Base-by-base conservation (phyloP, 305 asterid species). In the Fraxinus paxiana region DNA sequence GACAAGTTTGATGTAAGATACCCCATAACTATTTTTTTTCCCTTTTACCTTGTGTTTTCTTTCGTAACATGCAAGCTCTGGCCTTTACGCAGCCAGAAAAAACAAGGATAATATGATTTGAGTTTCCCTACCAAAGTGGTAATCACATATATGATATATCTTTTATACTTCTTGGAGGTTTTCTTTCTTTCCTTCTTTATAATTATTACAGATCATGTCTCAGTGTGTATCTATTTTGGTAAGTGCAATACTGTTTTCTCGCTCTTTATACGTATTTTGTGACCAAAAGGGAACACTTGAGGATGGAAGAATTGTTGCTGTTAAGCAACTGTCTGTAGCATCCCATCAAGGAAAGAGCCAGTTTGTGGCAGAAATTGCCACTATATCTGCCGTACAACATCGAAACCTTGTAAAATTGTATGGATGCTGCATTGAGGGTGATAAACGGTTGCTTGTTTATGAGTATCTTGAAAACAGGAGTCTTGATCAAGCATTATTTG, bases 311-410 rank as follows among this genome's bases (percentile, higher is more conserved):
- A 83, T 82, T 13, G 88, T 89, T 82, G 97, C 94, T 0, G 94
- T 92, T 78, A 94, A 94, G 83, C 89, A 85, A 73, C 84, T 94
- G 81, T 90, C 95, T 5, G 86, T 90, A 38, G 91, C 91, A 71
- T 94, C 97, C 35, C 92, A 73, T 72, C 98, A 92, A 85, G 98
- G 98, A 77, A 94, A 90, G 85, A 88, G 90, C 43, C 92, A 94
- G 82, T 94, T 92, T 76, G 87, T 92, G 67, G 91, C 96, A 56
- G 98, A 94, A n/a, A n/a, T n/a, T n/a, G n/a, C n/a, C n/a, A n/a
- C n/a, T n/a, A n/a, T n/a, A n/a, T n/a, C n/a, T n/a, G n/a, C n/a
- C n/a, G n/a, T n/a, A n/a, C n/a, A n/a, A n/a, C n/a, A n/a, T n/a
- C n/a, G n/a, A n/a, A n/a, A n/a, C n/a, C n/a, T n/a, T n/a, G n/a